A percentile compares a stretch with the other conserved stretches of the same genome.
These are phyloP conservation scores for Echinosophora koreensis DNA, from an alignment of 306 rosid species.

Conservation along the genomic window DNA sequence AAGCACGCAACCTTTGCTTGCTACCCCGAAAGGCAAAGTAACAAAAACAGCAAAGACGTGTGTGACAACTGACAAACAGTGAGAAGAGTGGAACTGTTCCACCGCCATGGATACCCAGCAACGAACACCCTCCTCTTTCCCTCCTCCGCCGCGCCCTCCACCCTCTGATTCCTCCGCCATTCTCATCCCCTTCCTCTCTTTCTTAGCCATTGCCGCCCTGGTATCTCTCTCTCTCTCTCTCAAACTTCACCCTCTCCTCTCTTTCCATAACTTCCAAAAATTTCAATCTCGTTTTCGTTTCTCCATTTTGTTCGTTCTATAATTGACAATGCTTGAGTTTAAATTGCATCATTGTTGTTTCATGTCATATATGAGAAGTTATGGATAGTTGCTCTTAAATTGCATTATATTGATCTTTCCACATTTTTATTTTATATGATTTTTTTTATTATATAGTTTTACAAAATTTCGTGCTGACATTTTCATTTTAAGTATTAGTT, in stretches of 20 bases:
- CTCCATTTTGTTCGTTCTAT: neutral
- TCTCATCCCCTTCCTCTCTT: conserved; percentile 42
- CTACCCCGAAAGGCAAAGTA: neutral
- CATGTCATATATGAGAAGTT: neutral
- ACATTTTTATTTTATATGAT: neutral
- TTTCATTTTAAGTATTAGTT: neutral
- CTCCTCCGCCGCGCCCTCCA: conserved; percentile 44
- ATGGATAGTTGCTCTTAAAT: neutral
- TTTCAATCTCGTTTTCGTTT: conserved; percentile 3
- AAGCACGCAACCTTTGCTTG: neutral
- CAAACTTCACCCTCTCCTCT: neutral
- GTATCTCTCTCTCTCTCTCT: conserved; percentile 52
- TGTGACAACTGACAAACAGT: too few species aligned
- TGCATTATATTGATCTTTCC: neutral
- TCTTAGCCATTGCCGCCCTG: conserved; percentile 61
- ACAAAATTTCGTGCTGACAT: neutral
- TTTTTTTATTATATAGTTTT: neutral
- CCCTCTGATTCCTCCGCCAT: conserved; percentile 49
- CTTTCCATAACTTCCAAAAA: neutral
- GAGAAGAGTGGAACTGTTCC: neutral
- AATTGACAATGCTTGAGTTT: neutral
- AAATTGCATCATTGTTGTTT: neutral
- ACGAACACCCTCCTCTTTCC: conserved; percentile 42
- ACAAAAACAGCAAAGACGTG: neutral
- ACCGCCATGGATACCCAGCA: conserved; percentile 74